Percentiles rank a stretch among this genome's conserved stretches.
These are phyloP conservation scores for Penicillium sp. DNA, from an alignment of 2,329 filamentous ascomycete genomes.

Conservation along the genomic window DNA sequence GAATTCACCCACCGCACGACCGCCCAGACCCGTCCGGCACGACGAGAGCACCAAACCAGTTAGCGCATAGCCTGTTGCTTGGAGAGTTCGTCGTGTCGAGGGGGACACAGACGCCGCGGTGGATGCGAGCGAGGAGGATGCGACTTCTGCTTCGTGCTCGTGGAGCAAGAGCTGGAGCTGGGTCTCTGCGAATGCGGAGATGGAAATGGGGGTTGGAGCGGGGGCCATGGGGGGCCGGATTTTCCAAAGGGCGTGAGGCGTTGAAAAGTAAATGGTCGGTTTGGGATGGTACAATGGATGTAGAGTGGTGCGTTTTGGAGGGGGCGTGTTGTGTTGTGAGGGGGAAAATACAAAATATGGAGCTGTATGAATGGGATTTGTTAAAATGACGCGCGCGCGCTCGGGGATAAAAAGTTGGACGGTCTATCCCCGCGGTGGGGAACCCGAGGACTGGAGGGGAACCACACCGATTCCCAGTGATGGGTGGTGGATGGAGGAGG, in stretches of 20 bases:
- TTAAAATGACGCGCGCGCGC: not conserved
- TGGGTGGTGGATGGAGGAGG: too few species aligned
- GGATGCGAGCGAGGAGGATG: conserved; percentile 38
- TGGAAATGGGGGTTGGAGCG: conserved; percentile 24
- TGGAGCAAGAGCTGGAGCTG: conserved; percentile 38
- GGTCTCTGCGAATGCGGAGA: conserved; percentile 38
- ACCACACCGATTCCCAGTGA: not conserved
- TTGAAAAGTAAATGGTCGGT: too few species aligned
- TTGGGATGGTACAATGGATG: too few species aligned
- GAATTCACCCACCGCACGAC: conserved; percentile 84
- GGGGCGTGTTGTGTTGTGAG: too few species aligned
- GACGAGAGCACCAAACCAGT: conserved; percentile 59
- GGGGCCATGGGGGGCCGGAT: conserved; percentile 11
- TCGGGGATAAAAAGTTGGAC: conserved; percentile 10
- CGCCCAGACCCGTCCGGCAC: conserved; percentile 81
- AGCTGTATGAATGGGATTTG: too few species aligned
- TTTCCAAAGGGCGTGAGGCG: not conserved
- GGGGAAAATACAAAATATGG: too few species aligned
- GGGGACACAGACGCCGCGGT: conserved; percentile 38
- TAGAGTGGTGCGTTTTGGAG: not conserved
- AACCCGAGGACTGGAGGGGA: not conserved
- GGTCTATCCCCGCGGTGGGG: conserved; percentile 9
- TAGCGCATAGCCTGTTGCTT: conserved; percentile 37
- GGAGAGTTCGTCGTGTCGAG: conserved; percentile 38
- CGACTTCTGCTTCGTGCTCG: conserved; percentile 42